Conservation (phyloP, 2,329 filamentous ascomycete genomes). For the Fusarium albosuccineum region DNA sequence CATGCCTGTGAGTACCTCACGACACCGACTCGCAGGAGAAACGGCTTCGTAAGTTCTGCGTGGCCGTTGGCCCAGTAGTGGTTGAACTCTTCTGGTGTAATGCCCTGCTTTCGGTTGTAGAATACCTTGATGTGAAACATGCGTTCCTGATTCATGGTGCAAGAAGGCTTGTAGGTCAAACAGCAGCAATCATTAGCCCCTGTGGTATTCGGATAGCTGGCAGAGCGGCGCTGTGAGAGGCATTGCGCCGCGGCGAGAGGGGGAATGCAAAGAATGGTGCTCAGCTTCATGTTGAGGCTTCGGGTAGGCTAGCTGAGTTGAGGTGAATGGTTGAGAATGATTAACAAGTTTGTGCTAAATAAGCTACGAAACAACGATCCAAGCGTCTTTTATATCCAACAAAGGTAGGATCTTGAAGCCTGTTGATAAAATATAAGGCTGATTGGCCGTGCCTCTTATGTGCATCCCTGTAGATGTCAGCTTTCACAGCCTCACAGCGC, state of each 20-base stretch:
- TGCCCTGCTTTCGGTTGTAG: slow-evolving; percentile 1
- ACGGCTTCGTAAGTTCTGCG: not conserved
- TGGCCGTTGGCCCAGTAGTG: slow-evolving; percentile 3
- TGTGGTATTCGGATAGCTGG: not conserved
- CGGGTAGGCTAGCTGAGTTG: too few species aligned
- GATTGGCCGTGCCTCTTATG: too few species aligned
- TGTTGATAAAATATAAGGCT: too few species aligned
- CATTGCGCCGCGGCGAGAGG: not conserved
- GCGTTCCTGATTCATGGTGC: slow-evolving; percentile 33
- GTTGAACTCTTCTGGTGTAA: not conserved
- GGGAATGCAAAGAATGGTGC: not conserved
- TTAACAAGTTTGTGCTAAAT: too few species aligned
- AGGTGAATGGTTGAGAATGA: too few species aligned
- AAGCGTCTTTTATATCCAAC: too few species aligned
- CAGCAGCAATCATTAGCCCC: slow-evolving; percentile 25
- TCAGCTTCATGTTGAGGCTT: not conserved
- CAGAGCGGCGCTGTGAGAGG: not conserved
- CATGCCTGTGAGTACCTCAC: slow-evolving; percentile 1
- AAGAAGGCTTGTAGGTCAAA: slow-evolving; percentile 32
- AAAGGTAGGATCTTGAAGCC: too few species aligned
- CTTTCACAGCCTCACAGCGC: too few species aligned
- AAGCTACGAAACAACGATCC: too few species aligned
- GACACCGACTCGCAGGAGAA: not conserved
- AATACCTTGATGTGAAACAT: slow-evolving; percentile 22
- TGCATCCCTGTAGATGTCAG: too few species aligned